Evolutionary conservation across 176 grass and related monocot genomes (phyloP).

Genomic region (Avena atlantica): DNA sequence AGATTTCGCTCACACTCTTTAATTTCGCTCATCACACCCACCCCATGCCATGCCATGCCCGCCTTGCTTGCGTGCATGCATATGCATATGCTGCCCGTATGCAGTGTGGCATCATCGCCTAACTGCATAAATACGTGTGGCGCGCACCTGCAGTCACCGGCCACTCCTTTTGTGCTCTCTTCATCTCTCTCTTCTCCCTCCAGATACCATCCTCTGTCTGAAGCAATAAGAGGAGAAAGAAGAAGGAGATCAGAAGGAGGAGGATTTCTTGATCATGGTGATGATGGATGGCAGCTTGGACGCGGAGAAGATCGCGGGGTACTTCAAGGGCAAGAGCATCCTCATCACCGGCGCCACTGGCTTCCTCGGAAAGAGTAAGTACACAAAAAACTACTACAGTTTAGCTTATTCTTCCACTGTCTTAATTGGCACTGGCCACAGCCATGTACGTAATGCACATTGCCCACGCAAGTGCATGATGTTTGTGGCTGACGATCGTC

Average conservation of each 20-base stretch:
- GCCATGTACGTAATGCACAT: no score
- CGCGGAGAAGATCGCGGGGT: slow-evolving; percentile 54
- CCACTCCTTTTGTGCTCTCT: neutral
- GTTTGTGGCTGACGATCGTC: no score
- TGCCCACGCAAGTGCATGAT: neutral
- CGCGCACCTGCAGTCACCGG: slow-evolving; percentile 19
- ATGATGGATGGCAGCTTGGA: slow-evolving; percentile 58
- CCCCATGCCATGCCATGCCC: neutral
- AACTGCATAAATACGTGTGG: slow-evolving; percentile 11
- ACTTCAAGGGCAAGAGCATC: slow-evolving; percentile 83
- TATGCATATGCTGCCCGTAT: neutral
- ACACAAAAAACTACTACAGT: neutral
- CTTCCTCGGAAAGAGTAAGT: slow-evolving; percentile 87
- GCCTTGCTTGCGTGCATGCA: neutral
- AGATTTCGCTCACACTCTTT: neutral
- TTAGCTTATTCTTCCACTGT: no score
- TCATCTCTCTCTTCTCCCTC: neutral
- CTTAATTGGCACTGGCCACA: no score
- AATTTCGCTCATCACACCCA: neutral
- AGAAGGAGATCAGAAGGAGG: neutral
- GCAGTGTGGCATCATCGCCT: neutral
- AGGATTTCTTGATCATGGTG: neutral
- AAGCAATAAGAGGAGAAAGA: neutral
- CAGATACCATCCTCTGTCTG: neutral
- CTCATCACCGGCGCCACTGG: slow-evolving; percentile 86